Evolutionary conservation across 345 rosid genomes (phyloP), one percentile per base, ranked within the genome.

Genomic region (Moringa oleifera): DNA sequence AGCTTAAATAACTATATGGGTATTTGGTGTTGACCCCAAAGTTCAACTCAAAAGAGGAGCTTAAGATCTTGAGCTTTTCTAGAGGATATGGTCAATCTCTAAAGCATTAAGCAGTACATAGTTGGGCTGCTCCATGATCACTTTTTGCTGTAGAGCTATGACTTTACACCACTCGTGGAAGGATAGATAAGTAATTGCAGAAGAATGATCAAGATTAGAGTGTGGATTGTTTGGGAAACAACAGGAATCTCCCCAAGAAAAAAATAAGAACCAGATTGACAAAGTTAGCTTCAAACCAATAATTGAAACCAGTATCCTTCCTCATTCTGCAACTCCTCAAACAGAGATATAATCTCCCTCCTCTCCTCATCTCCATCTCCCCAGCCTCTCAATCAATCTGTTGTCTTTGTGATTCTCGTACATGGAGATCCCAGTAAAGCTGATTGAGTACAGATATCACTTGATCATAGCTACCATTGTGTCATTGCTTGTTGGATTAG

Each of bases 381-480:
- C 37, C 5, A 33, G 37, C 37, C 19, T 33, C 31, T 23, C 51
- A 18, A 22, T 45, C 8, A 20, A 28, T 25, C 61, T 53, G 24
- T 18, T 8, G 8, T n/a, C n/a, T n/a, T n/a, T n/a, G 33, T 28
- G 8, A 28, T 28, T 41, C 47, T 41, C 17, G 47, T 33, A 33
- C 53, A 82, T 87, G 84, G 83, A 77, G 68, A 56, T 84, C 64
- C 77, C 75, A 18, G 68, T 77, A 62, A 89, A 76, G 76, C 54
- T 86, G 36, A 33, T 76, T 76, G 90, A 82, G 23, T 78, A 83
- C 72, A 83, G 71, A 68, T 64, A 79, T 64, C 94, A 84, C 28
- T 20, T 86, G 51, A 65, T 64, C 23, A 4, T 61, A 37, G 80
- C 78, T 61, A 62, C 78, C 61, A 51, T 66, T 0, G 78, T 74